Percentiles rank a stretch among this genome's conserved stretches.
Evolutionary conservation across 2,329 filamentous ascomycete genomes (phyloP).

Genomic region (Incumbomyces lentus): DNA sequence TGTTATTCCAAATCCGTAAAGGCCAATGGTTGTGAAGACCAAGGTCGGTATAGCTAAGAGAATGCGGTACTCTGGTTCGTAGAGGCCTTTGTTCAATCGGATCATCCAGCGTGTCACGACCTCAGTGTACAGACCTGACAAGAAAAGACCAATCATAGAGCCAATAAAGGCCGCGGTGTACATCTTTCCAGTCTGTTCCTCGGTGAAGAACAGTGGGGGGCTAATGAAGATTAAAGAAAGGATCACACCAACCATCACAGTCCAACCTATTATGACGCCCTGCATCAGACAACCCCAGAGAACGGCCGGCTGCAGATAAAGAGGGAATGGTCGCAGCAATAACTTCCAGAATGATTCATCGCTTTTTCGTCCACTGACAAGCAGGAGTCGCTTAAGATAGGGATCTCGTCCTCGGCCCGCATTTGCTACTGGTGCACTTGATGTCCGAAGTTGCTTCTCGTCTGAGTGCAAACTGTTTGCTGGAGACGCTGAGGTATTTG

Average conservation of each 20-base stretch:
- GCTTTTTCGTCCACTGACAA: slow-evolving; percentile 75
- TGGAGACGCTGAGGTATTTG: slow-evolving; percentile 14
- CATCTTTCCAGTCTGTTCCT: slow-evolving; percentile 73
- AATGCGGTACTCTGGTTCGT: slow-evolving; percentile 86
- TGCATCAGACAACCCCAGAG: slow-evolving; percentile 74
- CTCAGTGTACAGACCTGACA: slow-evolving; percentile 68
- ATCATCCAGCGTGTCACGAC: slow-evolving; percentile 61
- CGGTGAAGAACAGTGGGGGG: slow-evolving; percentile 69
- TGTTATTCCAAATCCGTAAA: slow-evolving; percentile 77
- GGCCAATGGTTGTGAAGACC: slow-evolving; percentile 62
- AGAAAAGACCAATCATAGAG: slow-evolving; percentile 62
- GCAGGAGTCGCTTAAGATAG: slow-evolving; percentile 50
- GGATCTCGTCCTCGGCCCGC: slow-evolving; percentile 36
- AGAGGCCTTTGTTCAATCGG: slow-evolving; percentile 64
- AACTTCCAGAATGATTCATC: slow-evolving; percentile 61
- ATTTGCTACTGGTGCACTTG: background rate
- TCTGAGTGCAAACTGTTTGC: slow-evolving; percentile 9
- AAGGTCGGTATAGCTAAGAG: slow-evolving; percentile 73
- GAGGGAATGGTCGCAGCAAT: slow-evolving; percentile 62
- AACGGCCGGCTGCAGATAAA: slow-evolving; percentile 76
- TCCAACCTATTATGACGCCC: slow-evolving; percentile 89
- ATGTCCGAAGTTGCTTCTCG: slow-evolving; percentile 10
- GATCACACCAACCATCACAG: slow-evolving; percentile 79
- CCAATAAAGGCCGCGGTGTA: slow-evolving; percentile 82
- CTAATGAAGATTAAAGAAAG: slow-evolving; percentile 73